Evolutionary conservation across 139 green algal species (phyloP), one percentile per base, ranked within the genome.

Genomic region (Nannochloris sp.): DNA sequence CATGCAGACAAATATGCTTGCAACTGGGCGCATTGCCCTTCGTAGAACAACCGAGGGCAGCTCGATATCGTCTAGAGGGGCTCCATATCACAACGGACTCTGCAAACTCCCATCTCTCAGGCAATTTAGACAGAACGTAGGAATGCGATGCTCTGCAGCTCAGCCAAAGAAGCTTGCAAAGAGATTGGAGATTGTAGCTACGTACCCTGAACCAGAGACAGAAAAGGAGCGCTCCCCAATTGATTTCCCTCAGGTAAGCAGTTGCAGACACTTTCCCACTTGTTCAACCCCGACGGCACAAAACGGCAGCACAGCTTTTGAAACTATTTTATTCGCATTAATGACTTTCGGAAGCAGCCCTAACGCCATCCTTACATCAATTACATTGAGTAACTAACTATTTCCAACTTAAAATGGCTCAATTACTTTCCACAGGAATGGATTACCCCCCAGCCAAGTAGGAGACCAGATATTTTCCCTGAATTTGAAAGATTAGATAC

Each of bases 401-500:
- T 27, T 54, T 32, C 33, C 19, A 32, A 29, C 3, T 46, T 38
- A 13, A 32, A 6, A 33, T 4, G 8, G 13, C 14, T 32, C 14
- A 15, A n/a, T 23, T 8, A 35, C 34, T 48, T 46, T 51, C 30
- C 77, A 56, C 81, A 95, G 88, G 90, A 97, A 64, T 97, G 90
- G 90, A 85, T 94, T 30, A 90, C 87, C 2, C 89, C 90, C 0
- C 78, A 92, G 78, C 90, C 90, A 23, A 92, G 82, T 72, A 75
- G 80, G 14, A 71, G 90, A 2, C 90, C 90, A 36, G 90, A 97
- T 73, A 92, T 93, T 51, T 90, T 93, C 47, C 90, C 90, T 8
- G 90, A 97, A 63, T 96, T 96, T 85, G 90, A 97, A 54, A 95
- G 90, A 77, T 74, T 92, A 54, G 83, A 96, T 55, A 95, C 80